Evolutionary conservation across 257 asterid genomes (phyloP), one percentile per base, ranked within the genome.

Genomic region (Ligustrum vulgare): DNA sequence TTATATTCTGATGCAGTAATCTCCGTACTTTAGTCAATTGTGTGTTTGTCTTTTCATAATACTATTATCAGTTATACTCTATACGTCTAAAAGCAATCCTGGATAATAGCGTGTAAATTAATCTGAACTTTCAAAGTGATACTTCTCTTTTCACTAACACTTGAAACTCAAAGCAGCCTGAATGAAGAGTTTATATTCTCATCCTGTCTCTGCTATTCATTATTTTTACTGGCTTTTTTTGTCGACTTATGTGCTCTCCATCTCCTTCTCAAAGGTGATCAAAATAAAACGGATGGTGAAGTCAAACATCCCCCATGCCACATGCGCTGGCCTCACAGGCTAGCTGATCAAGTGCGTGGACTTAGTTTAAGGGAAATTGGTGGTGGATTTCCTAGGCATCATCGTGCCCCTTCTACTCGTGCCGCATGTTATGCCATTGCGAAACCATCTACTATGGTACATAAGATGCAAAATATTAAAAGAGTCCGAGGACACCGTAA

Each of bases 311-410:
- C 92, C 54, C 94, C 90, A 11, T 75, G 80, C 81, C 84, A 89
- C 88, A 77, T 91, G 87, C 96, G 97, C 72, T 94, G 97, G 97
- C 98, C 98, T 75, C 98, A 94, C 89, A 87, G 83, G 89, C 80
- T 69, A 66, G 97, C 95, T 22, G 98, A 93, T 84, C 98, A 91
- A 82, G 93, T 92, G 78, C 98, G 88, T 76, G 98, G 95, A 31
- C 80, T 92, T 82, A 82, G 93, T 83, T 87, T 94, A 79, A 89
- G 98, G 79, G 98, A 94, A 85, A 87, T 94, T 79, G 95, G 97
- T 69, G 98, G 98, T 85, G 98, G 98, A 47, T 94, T 94, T 80
- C 63, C 91, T 62, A 87, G 96, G 78, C 98, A 94, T 84, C 98
- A 94, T 70, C 97, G 98, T 60, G 92, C 96, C 11, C 93, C 98